Conservation (phyloP, 1,139 yeast genomes). For the Lodderomyces pseudojiufengensis region DNA sequence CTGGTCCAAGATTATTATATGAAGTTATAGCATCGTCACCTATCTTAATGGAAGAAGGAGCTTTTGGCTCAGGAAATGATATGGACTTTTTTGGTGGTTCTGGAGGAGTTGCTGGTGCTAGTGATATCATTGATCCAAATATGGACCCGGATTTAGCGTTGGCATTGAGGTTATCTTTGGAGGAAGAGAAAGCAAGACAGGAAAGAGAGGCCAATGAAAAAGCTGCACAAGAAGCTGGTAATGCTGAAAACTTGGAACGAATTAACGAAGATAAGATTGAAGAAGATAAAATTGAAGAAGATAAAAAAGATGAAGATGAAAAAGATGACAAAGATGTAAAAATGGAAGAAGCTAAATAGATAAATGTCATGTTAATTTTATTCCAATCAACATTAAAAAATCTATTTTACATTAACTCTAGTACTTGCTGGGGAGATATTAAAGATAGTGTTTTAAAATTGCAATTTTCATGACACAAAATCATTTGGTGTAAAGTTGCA, state of each 20-base stretch:
- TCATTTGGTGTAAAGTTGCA: no score
- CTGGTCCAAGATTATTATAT: slow-evolving; percentile 77
- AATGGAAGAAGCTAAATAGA: slow-evolving; percentile 15
- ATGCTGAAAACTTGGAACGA: slow-evolving; percentile 36
- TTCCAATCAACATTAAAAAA: no score
- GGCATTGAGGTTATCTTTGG: slow-evolving; percentile 82
- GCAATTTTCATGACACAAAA: no score
- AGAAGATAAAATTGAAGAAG: slow-evolving; percentile 6
- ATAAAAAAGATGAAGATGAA: slow-evolving; percentile 43
- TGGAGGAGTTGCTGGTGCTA: slow-evolving; percentile 47
- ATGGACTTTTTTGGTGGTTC: slow-evolving; percentile 28
- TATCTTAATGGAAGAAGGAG: slow-evolving; percentile 54
- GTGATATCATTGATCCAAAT: slow-evolving; percentile 74
- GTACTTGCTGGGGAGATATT: no score
- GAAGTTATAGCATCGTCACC: slow-evolving; percentile 72
- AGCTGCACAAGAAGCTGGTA: slow-evolving; percentile 29
- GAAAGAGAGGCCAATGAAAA: slow-evolving; percentile 51
- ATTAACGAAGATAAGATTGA: slow-evolving; percentile 23
- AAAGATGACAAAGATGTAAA: slow-evolving; percentile 18
- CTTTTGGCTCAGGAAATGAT: slow-evolving; percentile 35
- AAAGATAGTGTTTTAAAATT: no score
- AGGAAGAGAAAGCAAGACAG: slow-evolving; percentile 77
- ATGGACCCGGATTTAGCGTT: slow-evolving; percentile 97
- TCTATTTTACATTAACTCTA: no score
- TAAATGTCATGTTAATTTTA: no score